A percentile compares a stretch with the other conserved stretches of the same genome.
Evolutionary conservation across 176 grass and related monocot genomes (phyloP).

Genomic region (Thinopyrum elongatum): DNA sequence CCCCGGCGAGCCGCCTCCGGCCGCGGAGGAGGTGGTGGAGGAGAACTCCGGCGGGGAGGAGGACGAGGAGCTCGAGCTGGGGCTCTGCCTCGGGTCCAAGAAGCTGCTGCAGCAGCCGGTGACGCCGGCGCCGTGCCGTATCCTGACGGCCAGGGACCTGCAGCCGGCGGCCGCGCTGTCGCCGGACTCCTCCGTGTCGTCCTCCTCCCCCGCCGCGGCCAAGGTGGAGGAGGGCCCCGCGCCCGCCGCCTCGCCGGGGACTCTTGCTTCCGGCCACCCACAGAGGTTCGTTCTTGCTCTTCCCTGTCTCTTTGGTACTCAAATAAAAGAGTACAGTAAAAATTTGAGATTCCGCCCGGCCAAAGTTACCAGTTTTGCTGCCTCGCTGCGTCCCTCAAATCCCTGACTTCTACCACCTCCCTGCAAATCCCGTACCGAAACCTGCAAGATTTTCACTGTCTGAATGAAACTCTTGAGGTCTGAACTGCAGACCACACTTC

Average conservation of each 20-base stretch:
- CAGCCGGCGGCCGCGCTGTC: slow-evolving; percentile 35
- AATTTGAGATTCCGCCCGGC: neutral
- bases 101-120: slow-evolving; percentile 1
- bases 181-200: slow-evolving; percentile 52
- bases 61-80: slow-evolving; percentile 49
- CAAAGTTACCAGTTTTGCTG: neutral
- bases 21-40: slow-evolving; percentile 40
- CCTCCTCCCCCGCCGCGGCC: slow-evolving; percentile 38
- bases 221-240: slow-evolving; percentile 10
- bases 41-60: slow-evolving; percentile 39
- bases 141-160: slow-evolving; percentile 70
- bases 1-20: slow-evolving; percentile 26
- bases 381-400: neutral
- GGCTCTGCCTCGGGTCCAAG: slow-evolving; percentile 63
- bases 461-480: neutral
- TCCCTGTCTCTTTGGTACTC: neutral
- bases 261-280: slow-evolving; percentile 41
- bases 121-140: slow-evolving; percentile 47
- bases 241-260: slow-evolving; percentile 45
- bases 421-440: neutral
- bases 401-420: neutral
- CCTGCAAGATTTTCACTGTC: neutral
- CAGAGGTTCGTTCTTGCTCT: slow-evolving; percentile 41
- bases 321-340: too few relatives aligned
- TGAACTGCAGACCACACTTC: neutral